phyloP scores from a whole-genome alignment of 768 basidiomycete species.

The Tylopilus rubrobrunneus region DNA sequence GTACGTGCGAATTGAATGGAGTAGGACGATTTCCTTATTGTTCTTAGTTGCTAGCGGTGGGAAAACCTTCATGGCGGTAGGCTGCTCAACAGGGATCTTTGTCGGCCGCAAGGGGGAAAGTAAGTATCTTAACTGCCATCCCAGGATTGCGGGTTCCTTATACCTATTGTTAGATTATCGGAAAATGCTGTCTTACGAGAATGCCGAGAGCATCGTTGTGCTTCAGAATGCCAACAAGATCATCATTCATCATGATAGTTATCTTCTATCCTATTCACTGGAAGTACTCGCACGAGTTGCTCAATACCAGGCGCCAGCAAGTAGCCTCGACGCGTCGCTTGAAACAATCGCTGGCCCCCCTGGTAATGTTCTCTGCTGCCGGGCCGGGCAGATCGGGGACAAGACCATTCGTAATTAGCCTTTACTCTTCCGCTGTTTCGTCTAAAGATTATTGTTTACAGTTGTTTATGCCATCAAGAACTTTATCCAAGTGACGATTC shows the following conservation, averaged over 20 bases:
- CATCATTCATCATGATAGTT: conserved; percentile 56
- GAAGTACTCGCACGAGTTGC: conserved; percentile 64
- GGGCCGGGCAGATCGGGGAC: conserved; percentile 48
- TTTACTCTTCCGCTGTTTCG: background rate
- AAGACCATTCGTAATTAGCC: conserved; percentile 51
- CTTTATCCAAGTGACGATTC: conserved; percentile 55
- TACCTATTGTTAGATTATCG: conserved; percentile 45
- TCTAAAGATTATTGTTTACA: conserved; percentile 26
- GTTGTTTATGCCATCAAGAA: conserved; percentile 68
- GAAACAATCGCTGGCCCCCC: conserved; percentile 59
- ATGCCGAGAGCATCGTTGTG: conserved; percentile 52
- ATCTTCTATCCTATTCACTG: conserved; percentile 63
- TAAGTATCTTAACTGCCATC: conserved; percentile 27
- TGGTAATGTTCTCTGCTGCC: conserved; percentile 58
- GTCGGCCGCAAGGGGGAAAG: conserved; percentile 54
- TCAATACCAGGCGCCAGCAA: conserved; percentile 42
- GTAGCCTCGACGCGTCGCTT: conserved; percentile 50
- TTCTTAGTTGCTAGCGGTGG: conserved; percentile 42
- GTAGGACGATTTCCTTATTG: background rate
- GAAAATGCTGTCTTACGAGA: conserved; percentile 48
- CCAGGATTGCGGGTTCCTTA: background rate
- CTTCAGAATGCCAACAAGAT: conserved; percentile 64
- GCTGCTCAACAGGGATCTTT: conserved; percentile 68
- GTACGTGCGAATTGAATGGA: conserved; percentile 37
- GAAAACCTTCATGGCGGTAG: conserved; percentile 59